These are phyloP conservation scores for Crithidia expoeki DNA, from an alignment of 208 protist genomes.

Conservation along the genomic window DNA sequence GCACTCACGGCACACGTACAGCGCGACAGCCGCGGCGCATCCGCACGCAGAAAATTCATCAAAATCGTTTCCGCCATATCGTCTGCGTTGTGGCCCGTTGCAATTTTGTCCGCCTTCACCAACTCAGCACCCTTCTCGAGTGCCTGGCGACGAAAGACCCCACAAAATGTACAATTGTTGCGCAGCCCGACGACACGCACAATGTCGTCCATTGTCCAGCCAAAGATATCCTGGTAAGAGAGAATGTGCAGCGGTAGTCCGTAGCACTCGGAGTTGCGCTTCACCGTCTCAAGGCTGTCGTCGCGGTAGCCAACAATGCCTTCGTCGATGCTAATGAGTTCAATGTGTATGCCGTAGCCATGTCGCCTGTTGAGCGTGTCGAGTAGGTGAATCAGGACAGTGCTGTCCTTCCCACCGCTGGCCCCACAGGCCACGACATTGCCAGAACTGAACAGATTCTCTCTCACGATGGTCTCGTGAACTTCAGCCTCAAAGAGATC, in stretches of 20 bases:
- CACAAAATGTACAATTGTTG: slow-evolving; percentile 98
- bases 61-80: slow-evolving; percentile 98
- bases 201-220: slow-evolving; percentile 98
- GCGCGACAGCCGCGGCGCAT: slow-evolving; percentile 93
- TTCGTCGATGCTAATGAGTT: slow-evolving; percentile 97
- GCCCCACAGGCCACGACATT: slow-evolving; percentile 95
- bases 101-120: slow-evolving; percentile 93
- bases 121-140: slow-evolving; percentile 94
- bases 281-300: slow-evolving; percentile 96
- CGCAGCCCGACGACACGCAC: slow-evolving; percentile 91
- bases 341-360: slow-evolving; percentile 93
- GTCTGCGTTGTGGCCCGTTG: slow-evolving; percentile 99
- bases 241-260: slow-evolving; percentile 94
- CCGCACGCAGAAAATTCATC: slow-evolving; percentile 96
- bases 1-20: slow-evolving; percentile 61
- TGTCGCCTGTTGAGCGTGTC: slow-evolving; percentile 91
- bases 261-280: slow-evolving; percentile 93
- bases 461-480: slow-evolving; percentile 94
- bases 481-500: slow-evolving; percentile 95
- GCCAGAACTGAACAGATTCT: slow-evolving; percentile 90
- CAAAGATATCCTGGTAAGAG: slow-evolving; percentile 96
- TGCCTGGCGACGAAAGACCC: slow-evolving; percentile 97
- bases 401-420: slow-evolving; percentile 98
- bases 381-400: slow-evolving; percentile 96
- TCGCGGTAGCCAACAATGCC: slow-evolving; percentile 98